A percentile compares a stretch with the other conserved stretches of the same genome.
Evolutionary conservation across 2,329 filamentous ascomycete species (phyloP).

Genomic region (Penicillium expansum): DNA sequence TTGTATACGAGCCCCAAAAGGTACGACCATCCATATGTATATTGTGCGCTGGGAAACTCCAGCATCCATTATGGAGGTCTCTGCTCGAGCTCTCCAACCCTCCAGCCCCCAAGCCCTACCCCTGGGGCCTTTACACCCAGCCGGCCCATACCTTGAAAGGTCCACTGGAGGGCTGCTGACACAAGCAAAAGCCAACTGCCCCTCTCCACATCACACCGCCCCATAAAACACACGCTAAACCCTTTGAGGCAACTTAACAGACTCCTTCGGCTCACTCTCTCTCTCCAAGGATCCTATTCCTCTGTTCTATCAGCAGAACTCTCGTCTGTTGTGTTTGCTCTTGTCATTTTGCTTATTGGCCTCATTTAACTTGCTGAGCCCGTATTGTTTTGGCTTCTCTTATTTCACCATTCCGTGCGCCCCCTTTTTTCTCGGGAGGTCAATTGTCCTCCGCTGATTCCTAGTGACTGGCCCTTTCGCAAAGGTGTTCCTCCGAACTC

Average conservation of each 20-base stretch:
- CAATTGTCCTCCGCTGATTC: conserved; percentile 12
- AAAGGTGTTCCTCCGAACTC: conserved; percentile 13
- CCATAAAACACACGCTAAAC: conserved; percentile 27
- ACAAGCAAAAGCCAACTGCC: conserved; percentile 12
- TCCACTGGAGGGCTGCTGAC: background rate
- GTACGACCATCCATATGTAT: background rate
- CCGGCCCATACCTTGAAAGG: background rate
- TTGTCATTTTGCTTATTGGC: background rate
- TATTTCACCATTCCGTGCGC: conserved; percentile 2
- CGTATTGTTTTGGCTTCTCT: background rate
- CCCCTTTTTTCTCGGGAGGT: conserved; percentile 4
- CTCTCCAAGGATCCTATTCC: conserved; percentile 10
- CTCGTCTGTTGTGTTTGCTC: conserved; percentile 2
- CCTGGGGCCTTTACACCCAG: too few relatives aligned
- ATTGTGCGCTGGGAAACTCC: background rate
- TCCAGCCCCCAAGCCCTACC: background rate
- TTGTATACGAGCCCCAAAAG: too few relatives aligned
- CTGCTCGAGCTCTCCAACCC: background rate
- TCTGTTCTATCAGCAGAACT: conserved; percentile 6
- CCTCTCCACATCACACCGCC: conserved; percentile 30
- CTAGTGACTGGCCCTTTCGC: conserved; percentile 21
- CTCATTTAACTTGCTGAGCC: background rate
- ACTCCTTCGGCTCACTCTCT: conserved; percentile 26
- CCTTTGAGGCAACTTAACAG: conserved; percentile 20
- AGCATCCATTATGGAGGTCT: background rate